Evolutionary conservation across 371 early-diverging fungal genomes (phyloP).

Genomic region (Mucor sp.): DNA sequence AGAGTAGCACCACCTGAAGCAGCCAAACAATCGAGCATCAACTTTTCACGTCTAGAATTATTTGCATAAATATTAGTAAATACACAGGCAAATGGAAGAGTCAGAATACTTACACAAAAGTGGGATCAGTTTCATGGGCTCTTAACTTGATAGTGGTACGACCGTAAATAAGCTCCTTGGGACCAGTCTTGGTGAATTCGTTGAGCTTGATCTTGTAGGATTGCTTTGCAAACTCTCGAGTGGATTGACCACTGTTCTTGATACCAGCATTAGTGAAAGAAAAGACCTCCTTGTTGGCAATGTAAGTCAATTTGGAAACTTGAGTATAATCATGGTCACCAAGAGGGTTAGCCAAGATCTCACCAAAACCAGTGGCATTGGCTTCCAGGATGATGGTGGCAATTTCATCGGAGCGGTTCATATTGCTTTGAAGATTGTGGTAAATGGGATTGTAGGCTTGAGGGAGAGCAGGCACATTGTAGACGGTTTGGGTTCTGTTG

Average conservation of each 20-base stretch:
- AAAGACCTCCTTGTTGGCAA: conserved; percentile 46
- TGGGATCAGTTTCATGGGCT: conserved; percentile 57
- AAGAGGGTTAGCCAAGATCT: conserved; percentile 29
- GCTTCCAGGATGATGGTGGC: conserved; percentile 52
- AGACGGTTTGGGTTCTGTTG: conserved; percentile 40
- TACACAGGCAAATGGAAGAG: neutral
- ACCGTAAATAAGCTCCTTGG: conserved; percentile 35
- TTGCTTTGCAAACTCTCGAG: conserved; percentile 56
- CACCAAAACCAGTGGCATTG: conserved; percentile 33
- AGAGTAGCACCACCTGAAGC: conserved; percentile 57
- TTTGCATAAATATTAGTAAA: neutral
- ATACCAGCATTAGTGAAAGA: conserved; percentile 43
- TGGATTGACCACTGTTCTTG: conserved; percentile 52
- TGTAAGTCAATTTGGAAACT: conserved; percentile 44
- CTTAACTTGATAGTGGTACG: conserved; percentile 55
- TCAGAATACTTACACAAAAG: conserved; percentile 37
- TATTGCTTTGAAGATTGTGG: conserved; percentile 32
- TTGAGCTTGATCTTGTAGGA: conserved; percentile 53
- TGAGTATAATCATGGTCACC: conserved; percentile 33
- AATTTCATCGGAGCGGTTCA: conserved; percentile 39
- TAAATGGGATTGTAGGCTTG: conserved; percentile 49
- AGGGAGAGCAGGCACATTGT: conserved; percentile 49
- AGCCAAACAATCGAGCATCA: conserved; percentile 48
- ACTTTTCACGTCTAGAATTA: conserved; percentile 48
- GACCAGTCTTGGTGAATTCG: conserved; percentile 23